These are phyloP conservation scores for Rhizopogon roseolus DNA, from an alignment of 768 basidiomycete genomes.

Conservation along the genomic window DNA sequence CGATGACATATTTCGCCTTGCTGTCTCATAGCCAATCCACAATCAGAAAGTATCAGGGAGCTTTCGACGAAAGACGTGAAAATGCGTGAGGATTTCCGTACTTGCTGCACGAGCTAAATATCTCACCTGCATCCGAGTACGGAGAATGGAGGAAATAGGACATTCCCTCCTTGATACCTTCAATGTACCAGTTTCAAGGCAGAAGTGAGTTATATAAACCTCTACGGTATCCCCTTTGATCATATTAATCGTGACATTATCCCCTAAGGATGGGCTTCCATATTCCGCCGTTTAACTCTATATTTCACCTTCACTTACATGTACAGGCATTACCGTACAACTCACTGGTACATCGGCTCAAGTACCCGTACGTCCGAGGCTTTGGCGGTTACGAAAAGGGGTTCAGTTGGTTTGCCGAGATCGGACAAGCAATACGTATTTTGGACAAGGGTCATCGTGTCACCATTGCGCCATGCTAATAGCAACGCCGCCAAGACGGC, in stretches of 20 bases:
- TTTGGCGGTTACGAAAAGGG: conserved; percentile 49
- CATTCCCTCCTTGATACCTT: conserved; percentile 44
- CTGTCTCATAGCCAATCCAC: neutral
- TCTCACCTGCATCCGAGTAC: conserved; percentile 27
- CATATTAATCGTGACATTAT: neutral
- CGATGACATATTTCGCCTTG: neutral
- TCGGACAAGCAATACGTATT: conserved; percentile 55
- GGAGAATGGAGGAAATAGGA: conserved; percentile 47
- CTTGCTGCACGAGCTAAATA: conserved; percentile 15
- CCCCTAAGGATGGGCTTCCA: conserved; percentile 69
- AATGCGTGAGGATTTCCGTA: conserved; percentile 38
- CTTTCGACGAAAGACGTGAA: conserved; percentile 39
- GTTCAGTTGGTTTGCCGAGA: conserved; percentile 67
- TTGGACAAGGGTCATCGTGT: conserved; percentile 51
- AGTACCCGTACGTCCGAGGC: conserved; percentile 46
- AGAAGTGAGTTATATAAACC: conserved; percentile 35
- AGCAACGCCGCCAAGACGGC: neutral
- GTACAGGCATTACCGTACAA: conserved; percentile 66
- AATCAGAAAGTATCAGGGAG: conserved; percentile 50
- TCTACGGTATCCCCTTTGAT: neutral
- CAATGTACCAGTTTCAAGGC: conserved; percentile 34
- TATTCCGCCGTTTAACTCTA: conserved; percentile 72
- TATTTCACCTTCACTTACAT: conserved; percentile 73
- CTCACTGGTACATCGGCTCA: conserved; percentile 29
- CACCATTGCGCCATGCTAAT: conserved; percentile 35